These are phyloP conservation scores for Setaria italica DNA, from an alignment of 202 grass and related monocot species.

Conservation along the genomic window DNA sequence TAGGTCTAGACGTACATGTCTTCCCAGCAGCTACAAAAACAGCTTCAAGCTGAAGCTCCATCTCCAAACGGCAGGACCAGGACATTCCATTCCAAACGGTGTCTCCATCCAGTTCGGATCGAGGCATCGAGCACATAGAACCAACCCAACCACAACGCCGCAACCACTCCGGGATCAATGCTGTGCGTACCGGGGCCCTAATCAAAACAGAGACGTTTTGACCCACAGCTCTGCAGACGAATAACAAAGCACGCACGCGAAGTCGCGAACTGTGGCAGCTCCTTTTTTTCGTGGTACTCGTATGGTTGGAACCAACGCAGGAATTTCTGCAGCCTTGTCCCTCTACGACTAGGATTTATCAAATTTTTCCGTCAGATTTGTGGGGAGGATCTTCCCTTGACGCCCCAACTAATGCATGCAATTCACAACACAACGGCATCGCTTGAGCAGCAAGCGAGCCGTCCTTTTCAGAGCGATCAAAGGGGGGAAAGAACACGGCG, in stretches of 20 bases:
- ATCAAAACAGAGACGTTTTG: neutral
- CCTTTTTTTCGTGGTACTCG: neutral
- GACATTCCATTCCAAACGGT: neutral
- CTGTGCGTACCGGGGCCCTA: neutral
- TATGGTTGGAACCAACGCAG: constrained; percentile 47
- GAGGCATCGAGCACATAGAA: neutral
- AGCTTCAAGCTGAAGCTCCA: neutral
- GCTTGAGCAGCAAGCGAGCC: constrained; percentile 55
- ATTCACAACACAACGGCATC: constrained; percentile 33
- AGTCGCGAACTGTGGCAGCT: neutral
- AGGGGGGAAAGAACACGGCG: neutral
- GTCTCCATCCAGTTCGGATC: neutral
- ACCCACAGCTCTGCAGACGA: neutral
- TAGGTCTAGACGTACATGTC: neutral
- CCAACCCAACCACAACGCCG: neutral
- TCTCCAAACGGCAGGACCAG: neutral
- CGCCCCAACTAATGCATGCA: constrained; percentile 35
- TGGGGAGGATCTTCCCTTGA: neutral
- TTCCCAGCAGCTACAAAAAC: neutral
- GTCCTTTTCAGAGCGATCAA: constrained; percentile 37
- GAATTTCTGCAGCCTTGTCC: constrained; percentile 28
- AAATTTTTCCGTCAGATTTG: constrained; percentile 5
- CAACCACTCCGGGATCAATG: constrained; percentile 11
- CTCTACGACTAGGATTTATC: neutral
- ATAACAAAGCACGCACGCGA: neutral